Evolutionary conservation across 116 monocot species (phyloP), one percentile per base, ranked within the genome.

Genomic region (Posidonia oceanica): DNA sequence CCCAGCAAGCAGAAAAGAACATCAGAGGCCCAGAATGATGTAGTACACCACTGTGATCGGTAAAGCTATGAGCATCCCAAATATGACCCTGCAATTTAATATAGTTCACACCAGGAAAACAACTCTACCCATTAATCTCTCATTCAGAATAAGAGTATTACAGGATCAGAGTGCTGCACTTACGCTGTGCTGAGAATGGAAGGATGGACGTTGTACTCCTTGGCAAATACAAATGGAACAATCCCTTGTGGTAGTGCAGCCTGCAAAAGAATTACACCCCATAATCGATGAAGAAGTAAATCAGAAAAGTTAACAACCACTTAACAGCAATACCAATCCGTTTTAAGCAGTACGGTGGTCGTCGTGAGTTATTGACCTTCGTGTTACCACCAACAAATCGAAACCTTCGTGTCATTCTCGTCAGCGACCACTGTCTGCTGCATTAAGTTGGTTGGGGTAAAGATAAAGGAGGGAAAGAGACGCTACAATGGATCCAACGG

Each of bases 21-120:
- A 64, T 64, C 64, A 64, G 17, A 85, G 59, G 36, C 85, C 85
- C 36, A 85, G 59, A n/a, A 79, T 18, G n/a, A 85, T 79, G 74
- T 85, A 85, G 72, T 85, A 85, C 11, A 79, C 71, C 37, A 85
- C 74, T 12, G 79, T 77, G 66, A 85, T 85, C 1, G 85, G 85
- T 40, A 85, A 52, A 6, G 85, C 82, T n/a, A 85, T 77, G 17
- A 85, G 82, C 85, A 85, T 85, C 48, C 85, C 85, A 60, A 85
- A 85, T 79, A 85, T 85, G 71, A 85, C 85, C 74, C 85, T 85
- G 71, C 69, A 73, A n/a, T 14, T 40, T 7, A 37, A 36, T 8
- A 29, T 29, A 29, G 29, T 29, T 29, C 29, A 29, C 29, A 29
- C 29, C 29, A 29, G 29, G 29, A 29, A 29, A 29, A 29, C 29